A percentile compares a stretch with the other conserved stretches of the same genome.
Conservation (phyloP, 257 asterid genomes). For the Solanum tarijense region DNA sequence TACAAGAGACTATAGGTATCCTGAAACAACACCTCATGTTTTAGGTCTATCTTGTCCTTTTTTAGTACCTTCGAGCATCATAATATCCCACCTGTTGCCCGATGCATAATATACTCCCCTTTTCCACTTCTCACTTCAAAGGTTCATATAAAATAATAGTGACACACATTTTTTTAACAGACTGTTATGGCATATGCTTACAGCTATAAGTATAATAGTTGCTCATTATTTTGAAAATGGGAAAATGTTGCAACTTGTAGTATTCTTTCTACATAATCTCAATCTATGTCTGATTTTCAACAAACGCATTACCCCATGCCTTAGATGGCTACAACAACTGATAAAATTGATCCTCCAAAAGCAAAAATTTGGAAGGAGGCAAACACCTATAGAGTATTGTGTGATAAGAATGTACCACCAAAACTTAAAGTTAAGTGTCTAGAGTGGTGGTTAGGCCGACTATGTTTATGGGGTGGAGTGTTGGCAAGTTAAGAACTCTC, state of each 20-base stretch:
- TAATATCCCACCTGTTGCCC: background rate
- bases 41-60: background rate
- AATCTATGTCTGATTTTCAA: background rate
- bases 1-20: background rate
- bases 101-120: background rate
- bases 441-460: background rate
- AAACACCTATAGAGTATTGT: background rate
- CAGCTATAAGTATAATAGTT: background rate
- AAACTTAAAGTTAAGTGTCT: background rate
- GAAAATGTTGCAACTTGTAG: background rate
- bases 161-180: background rate
- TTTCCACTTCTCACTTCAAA: background rate
- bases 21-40: background rate
- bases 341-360: background rate
- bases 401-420: background rate
- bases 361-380: background rate
- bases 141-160: background rate
- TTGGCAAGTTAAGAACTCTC: background rate
- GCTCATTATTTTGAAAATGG: background rate
- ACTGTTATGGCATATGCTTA: background rate
- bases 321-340: background rate
- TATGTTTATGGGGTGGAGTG: background rate
- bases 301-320: background rate
- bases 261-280: background rate
- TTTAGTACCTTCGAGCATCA: background rate